Evolutionary conservation across 2,329 filamentous ascomycete genomes (phyloP).

Genomic region (Meredithiella fracta): DNA sequence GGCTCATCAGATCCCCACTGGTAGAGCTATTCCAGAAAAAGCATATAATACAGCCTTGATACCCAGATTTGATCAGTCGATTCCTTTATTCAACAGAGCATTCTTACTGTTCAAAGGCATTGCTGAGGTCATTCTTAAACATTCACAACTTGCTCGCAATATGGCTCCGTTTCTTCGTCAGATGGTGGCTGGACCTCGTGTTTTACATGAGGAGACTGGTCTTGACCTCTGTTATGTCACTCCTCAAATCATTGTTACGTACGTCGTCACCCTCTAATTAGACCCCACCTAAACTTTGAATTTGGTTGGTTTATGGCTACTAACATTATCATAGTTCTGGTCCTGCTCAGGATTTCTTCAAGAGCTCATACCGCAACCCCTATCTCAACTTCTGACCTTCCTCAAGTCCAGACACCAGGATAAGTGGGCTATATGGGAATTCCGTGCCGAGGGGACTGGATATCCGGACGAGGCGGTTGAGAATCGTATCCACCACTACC

Average conservation of each 20-base stretch:
- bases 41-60: slow-evolving; percentile 1
- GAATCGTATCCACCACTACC: slow-evolving; percentile 71
- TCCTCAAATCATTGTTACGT: slow-evolving; percentile 53
- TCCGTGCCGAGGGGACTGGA: slow-evolving; percentile 86
- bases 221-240: slow-evolving; percentile 95
- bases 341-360: slow-evolving; percentile 74
- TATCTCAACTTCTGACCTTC: slow-evolving; percentile 72
- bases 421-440: slow-evolving; percentile 95
- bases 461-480: slow-evolving; percentile 88
- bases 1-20: neutral
- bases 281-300: neutral
- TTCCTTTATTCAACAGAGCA: neutral
- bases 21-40: neutral
- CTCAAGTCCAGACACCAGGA: slow-evolving; percentile 70
- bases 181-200: slow-evolving; percentile 75
- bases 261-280: no score
- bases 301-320: slow-evolving; percentile 2
- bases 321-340: slow-evolving; percentile 49
- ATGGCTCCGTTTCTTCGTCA: slow-evolving; percentile 69
- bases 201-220: slow-evolving; percentile 69
- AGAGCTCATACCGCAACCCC: slow-evolving; percentile 89
- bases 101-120: slow-evolving; percentile 1
- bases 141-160: slow-evolving; percentile 8
- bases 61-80: neutral
- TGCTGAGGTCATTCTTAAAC: slow-evolving; percentile 7